phyloP scores from a whole-genome alignment of 495 filamentous ascomycete genomes.

The Trichocladium antarcticum region DNA sequence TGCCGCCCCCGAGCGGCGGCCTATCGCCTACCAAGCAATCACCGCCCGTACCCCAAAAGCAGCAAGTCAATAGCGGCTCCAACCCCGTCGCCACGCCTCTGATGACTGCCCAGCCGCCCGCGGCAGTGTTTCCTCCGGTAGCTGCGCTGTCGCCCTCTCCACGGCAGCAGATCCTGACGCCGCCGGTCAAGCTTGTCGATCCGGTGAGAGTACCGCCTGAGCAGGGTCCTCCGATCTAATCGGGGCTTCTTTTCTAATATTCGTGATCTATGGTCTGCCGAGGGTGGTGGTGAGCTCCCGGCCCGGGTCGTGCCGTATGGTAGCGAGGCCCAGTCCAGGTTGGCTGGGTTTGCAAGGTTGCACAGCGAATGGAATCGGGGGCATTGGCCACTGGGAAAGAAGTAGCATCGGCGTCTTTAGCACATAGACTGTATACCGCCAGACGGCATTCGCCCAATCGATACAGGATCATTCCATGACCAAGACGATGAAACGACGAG shows the following conservation, averaged over 20 bases:
- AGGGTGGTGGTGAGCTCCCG: too few relatives aligned
- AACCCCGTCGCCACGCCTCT: slow-evolving; percentile 14
- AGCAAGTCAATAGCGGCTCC: slow-evolving; percentile 10
- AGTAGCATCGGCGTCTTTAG: background rate
- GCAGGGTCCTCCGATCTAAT: slow-evolving; percentile 1
- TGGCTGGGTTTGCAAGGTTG: too few relatives aligned
- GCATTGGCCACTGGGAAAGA: too few relatives aligned
- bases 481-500: too few relatives aligned
- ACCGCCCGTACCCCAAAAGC: slow-evolving; percentile 28
- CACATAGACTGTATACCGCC: background rate
- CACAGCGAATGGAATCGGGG: too few relatives aligned
- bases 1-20: slow-evolving; percentile 49
- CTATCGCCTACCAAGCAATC: slow-evolving; percentile 70
- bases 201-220: slow-evolving; percentile 17
- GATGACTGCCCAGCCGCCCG: slow-evolving; percentile 17
- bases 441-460: background rate
- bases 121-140: slow-evolving; percentile 40
- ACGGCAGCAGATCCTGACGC: slow-evolving; percentile 38
- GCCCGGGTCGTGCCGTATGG: too few relatives aligned
- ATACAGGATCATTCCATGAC: background rate
- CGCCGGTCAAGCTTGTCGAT: slow-evolving; percentile 39
- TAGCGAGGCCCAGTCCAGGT: too few relatives aligned
- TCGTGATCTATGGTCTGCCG: background rate
- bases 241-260: background rate
- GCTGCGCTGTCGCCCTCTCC: slow-evolving; percentile 44